phyloP scores from a whole-genome alignment of 2,329 filamentous ascomycete genomes.

The Trematosphaeria pertusa region DNA sequence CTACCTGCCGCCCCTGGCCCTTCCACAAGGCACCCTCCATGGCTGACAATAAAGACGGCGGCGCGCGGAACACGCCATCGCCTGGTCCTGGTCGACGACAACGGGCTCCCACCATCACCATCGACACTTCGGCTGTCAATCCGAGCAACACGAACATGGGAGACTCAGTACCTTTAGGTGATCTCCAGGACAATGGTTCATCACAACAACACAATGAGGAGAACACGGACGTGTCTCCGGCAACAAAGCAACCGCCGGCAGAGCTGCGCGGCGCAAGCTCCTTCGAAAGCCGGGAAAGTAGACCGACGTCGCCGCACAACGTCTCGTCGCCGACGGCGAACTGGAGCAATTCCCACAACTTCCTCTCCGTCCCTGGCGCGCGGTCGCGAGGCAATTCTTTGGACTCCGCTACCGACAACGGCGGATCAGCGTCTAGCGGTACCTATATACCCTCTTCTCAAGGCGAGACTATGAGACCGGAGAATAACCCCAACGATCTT shows the following conservation, averaged over 20 bases:
- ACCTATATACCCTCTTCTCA: constrained; percentile 61
- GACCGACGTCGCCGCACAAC: constrained; percentile 72
- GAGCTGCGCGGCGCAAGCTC: constrained; percentile 64
- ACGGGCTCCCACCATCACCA: constrained; percentile 60
- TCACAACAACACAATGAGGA: constrained; percentile 26
- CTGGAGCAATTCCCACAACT: constrained; percentile 63
- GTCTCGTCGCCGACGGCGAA: constrained; percentile 67
- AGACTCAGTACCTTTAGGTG: constrained; percentile 43
- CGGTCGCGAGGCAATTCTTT: constrained; percentile 70
- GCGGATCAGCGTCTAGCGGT: constrained; percentile 63
- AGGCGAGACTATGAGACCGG: constrained; percentile 51
- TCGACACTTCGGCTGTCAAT: constrained; percentile 59
- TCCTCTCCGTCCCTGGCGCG: constrained; percentile 68
- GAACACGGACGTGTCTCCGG: constrained; percentile 31
- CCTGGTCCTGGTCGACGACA: constrained; percentile 42
- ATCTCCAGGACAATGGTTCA: constrained; percentile 37
- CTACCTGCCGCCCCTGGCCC: constrained; percentile 14
- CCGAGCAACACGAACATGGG: constrained; percentile 42
- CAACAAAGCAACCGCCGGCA: constrained; percentile 39
- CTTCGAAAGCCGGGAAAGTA: constrained; percentile 69
- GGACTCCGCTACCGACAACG: constrained; percentile 66
- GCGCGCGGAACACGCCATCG: constrained; percentile 32
- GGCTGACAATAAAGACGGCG: constrained; percentile 34
- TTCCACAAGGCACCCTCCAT: constrained; percentile 33
- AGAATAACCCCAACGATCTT: constrained; percentile 58